Evolutionary conservation across 2,329 filamentous ascomycete species (phyloP).

Genomic region (Trichoderma sp.): DNA sequence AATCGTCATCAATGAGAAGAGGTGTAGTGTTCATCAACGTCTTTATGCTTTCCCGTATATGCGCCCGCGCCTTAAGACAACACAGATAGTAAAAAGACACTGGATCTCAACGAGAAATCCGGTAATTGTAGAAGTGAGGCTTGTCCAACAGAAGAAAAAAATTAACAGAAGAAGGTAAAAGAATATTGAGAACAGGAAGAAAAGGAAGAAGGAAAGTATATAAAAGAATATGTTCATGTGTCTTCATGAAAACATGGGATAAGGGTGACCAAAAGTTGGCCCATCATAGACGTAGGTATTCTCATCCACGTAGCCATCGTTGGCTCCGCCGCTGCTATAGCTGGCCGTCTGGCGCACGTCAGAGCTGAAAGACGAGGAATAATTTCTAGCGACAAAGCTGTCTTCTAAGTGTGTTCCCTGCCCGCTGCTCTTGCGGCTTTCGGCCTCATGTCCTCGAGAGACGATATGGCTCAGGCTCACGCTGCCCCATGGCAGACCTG

Average conservation of each 20-base stretch:
- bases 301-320: conserved; percentile 37
- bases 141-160: not conserved
- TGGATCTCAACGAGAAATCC: not conserved
- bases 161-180: not conserved
- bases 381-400: conserved; percentile 32
- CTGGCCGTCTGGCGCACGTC: conserved; percentile 30
- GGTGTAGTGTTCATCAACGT: not conserved
- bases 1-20: not conserved
- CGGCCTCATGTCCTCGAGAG: conserved; percentile 49
- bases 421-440: conserved; percentile 44
- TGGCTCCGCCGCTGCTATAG: conserved; percentile 35
- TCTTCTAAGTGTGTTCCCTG: conserved; percentile 38
- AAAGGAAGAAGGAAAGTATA: not conserved
- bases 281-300: conserved; percentile 28
- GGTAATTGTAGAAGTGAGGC: not conserved
- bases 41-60: not conserved
- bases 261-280: not conserved
- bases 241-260: not conserved
- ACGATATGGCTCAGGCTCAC: conserved; percentile 59
- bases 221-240: not conserved
- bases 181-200: not conserved
- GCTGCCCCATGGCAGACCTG: conserved; percentile 71
- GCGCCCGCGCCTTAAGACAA: not conserved
- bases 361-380: conserved; percentile 28
- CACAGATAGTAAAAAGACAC: not conserved